A percentile compares a stretch with the other conserved stretches of the same genome.
phyloP scores from a whole-genome alignment of 1,284 basidiomycete genomes.

The Takashimella tepidaria region DNA sequence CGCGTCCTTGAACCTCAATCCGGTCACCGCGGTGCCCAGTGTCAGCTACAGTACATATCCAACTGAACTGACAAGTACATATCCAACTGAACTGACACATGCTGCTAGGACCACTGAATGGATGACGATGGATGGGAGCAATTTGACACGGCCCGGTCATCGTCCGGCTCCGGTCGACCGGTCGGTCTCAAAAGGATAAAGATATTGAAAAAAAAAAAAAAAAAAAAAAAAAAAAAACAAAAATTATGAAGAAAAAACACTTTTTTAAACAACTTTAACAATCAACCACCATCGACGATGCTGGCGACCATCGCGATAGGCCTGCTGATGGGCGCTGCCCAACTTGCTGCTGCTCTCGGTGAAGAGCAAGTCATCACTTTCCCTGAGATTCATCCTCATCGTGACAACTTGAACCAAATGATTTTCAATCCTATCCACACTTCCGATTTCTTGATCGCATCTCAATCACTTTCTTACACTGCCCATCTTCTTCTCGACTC shows the following conservation, averaged over 20 bases:
- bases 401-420: background rate
- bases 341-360: constrained; percentile 12
- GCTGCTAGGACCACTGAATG: no score
- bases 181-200: background rate
- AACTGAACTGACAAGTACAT: no score
- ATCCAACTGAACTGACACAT: no score
- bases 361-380: constrained; percentile 1
- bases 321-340: constrained; percentile 16
- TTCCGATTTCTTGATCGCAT: background rate
- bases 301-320: background rate
- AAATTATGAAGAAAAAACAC: background rate
- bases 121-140: no score
- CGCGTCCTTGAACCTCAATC: no score
- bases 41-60: no score
- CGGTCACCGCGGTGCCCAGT: no score
- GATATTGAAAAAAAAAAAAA: background rate
- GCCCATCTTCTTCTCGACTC: constrained; percentile 11
- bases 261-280: no score
- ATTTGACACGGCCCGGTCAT: background rate
- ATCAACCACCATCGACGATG: background rate
- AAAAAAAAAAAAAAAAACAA: background rate
- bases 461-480: background rate
- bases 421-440: background rate
- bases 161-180: background rate
- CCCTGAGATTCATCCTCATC: background rate